Conservation (phyloP, 2,329 filamentous ascomycete species). For the Pseudogymnoascus sp. region DNA sequence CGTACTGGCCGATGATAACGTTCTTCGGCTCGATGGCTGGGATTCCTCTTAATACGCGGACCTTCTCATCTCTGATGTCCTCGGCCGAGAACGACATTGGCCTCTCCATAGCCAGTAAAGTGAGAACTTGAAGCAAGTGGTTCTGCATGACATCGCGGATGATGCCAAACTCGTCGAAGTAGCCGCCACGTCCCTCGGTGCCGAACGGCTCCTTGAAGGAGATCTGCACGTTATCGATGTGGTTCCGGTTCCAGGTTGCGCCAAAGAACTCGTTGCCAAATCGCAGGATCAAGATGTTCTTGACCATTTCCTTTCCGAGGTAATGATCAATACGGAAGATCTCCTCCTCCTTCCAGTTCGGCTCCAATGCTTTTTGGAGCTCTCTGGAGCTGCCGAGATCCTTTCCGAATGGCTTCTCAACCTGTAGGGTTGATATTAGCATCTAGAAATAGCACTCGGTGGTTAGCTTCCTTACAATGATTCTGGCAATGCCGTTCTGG, state of each 20-base stretch:
- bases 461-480: constrained; percentile 60
- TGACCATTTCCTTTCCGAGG: constrained; percentile 99
- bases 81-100: constrained; percentile 97
- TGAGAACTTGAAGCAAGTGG: constrained; percentile 93
- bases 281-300: constrained; percentile 96
- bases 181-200: constrained; percentile 93
- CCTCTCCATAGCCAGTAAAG: constrained; percentile 93
- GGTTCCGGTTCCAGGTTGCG: constrained; percentile 97
- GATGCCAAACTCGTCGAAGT: constrained; percentile 99
- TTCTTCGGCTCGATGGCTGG: constrained; percentile 97
- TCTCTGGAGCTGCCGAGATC: constrained; percentile 90
- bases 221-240: constrained; percentile 99
- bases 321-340: constrained; percentile 99
- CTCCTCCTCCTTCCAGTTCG: constrained; percentile 98
- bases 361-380: constrained; percentile 87
- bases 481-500: constrained; percentile 76
- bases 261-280: constrained; percentile 99
- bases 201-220: constrained; percentile 99
- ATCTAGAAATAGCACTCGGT: not conserved
- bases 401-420: constrained; percentile 99
- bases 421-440: constrained; percentile 41
- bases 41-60: constrained; percentile 88
- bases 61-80: constrained; percentile 98
- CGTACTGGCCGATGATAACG: constrained; percentile 98
- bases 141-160: constrained; percentile 99